phyloP scores from a whole-genome alignment of 768 basidiomycete genomes.

The Gymnopilus junonius region DNA sequence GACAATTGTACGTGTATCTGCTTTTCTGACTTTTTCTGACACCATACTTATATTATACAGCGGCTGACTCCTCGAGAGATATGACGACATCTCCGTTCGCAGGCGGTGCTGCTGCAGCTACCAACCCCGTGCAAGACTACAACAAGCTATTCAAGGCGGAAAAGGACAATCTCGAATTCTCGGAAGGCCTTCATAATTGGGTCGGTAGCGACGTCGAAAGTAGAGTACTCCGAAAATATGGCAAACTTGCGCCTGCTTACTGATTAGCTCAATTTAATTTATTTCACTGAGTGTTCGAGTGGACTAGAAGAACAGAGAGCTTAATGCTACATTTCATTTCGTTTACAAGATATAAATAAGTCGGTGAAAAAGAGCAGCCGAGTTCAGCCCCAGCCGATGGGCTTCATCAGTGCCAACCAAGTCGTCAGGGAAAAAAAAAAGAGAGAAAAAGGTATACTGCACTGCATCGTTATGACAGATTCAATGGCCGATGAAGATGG shows the following conservation, averaged over 20 bases:
- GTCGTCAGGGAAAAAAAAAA: slow-evolving; percentile 1
- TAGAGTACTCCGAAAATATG: slow-evolving; percentile 78
- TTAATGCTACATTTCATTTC: slow-evolving; percentile 36
- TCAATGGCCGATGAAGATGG: not conserved
- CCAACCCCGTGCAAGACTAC: slow-evolving; percentile 73
- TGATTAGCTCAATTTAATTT: slow-evolving; percentile 25
- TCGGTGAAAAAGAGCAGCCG: slow-evolving; percentile 5
- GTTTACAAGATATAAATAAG: slow-evolving; percentile 13
- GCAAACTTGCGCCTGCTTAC: slow-evolving; percentile 51
- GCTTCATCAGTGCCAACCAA: slow-evolving; percentile 7
- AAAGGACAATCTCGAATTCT: slow-evolving; percentile 89
- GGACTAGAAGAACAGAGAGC: not conserved
- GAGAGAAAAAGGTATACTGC: slow-evolving; percentile 2
- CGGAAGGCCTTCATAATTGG: slow-evolving; percentile 87
- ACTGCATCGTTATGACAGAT: not conserved
- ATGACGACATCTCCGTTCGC: slow-evolving; percentile 76
- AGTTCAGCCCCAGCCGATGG: not conserved
- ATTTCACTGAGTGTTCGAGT: slow-evolving; percentile 7
- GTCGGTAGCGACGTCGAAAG: slow-evolving; percentile 80
- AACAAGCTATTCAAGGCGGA: slow-evolving; percentile 91
- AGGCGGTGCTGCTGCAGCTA: slow-evolving; percentile 41
- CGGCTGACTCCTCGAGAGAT: slow-evolving; percentile 79
- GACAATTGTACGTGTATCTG: slow-evolving; percentile 73
- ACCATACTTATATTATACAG: slow-evolving; percentile 38
- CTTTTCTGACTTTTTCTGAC: slow-evolving; percentile 7